Evolutionary conservation across 1,284 basidiomycete species (phyloP).

Genomic region (Rugosomyces carneus): DNA sequence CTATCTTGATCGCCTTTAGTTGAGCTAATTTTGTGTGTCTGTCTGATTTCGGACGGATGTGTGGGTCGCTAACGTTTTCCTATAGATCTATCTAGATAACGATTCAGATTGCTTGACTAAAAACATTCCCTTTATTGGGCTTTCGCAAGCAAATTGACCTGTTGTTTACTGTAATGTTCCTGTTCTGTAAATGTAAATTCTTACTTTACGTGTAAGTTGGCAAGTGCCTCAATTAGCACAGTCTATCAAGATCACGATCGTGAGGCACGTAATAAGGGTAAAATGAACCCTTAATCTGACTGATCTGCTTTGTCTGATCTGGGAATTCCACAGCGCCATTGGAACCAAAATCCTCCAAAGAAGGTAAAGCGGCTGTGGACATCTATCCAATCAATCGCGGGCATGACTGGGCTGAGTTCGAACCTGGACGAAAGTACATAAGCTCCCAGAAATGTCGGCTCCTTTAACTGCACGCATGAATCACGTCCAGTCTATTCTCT

Average conservation of each 20-base stretch:
- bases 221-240: neutral
- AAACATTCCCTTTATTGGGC: too few species aligned
- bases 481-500: neutral
- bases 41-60: neutral
- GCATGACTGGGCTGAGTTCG: neutral
- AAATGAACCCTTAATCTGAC: neutral
- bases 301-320: neutral
- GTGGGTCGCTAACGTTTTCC: neutral
- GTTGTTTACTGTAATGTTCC: too few species aligned
- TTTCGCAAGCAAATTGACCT: too few species aligned
- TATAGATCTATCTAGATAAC: too few species aligned
- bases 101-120: too few species aligned
- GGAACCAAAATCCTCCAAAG: neutral
- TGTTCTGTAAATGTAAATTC: too few species aligned
- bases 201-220: neutral
- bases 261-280: neutral
- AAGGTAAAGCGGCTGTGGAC: neutral
- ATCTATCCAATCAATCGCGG: neutral
- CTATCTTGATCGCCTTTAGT: slow-evolving; percentile 10
- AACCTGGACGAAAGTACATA: neutral
- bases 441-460: neutral
- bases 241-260: neutral
- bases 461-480: neutral
- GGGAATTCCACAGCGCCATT: neutral
- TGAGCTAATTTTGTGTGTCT: too few species aligned